Evolutionary conservation across 257 asterid genomes (phyloP), one percentile per base, ranked within the genome.

Genomic region (Penstemon newberryi): DNA sequence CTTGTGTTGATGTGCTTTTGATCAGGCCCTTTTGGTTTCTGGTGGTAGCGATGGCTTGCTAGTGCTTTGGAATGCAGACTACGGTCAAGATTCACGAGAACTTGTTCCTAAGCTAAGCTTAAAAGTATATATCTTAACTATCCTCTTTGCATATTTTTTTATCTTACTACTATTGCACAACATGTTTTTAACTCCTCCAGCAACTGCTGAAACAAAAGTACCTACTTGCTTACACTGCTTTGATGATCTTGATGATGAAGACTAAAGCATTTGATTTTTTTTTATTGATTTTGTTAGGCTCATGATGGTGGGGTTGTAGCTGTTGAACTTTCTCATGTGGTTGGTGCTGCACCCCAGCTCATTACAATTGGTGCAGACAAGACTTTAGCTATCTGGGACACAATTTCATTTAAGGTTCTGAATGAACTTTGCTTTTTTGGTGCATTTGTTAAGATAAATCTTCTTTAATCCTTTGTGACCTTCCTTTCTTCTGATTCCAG

Each of bases 291-390:
- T 66, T 80, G 64, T 33, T 18, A 94, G 99, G 99, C 99, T 63
- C 99, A 94, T 83, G 97, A 94, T 40, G 97, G 97, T 15, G 99
- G 96, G 75, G 99, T 94, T 80, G 83, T 86, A 80, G 96, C 96
- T 67, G 73, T 91, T 70, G 97, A 94, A 86, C 97, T 91, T 75
- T 89, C 97, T 73, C 92, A 89, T 80, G 96, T 94, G 75, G 77
- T 78, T 76, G 96, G 96, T 72, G 87, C 92, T 78, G 86, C 97
- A 69, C 99, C 99, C 47, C 97, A 87, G 76, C 96, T 94, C 65
- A 94, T 91, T 76, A 94, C 99, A 59, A 94, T 94, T 79, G 99
- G 99, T 68, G 96, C 90, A 12, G 99, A 93, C 80, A 93, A 93
- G 82, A 88, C 94, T 44, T 80, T 93, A 81, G 97, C 99, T 53